Conservation (phyloP, 768 basidiomycete species). For the Pisolithus albus region DNA sequence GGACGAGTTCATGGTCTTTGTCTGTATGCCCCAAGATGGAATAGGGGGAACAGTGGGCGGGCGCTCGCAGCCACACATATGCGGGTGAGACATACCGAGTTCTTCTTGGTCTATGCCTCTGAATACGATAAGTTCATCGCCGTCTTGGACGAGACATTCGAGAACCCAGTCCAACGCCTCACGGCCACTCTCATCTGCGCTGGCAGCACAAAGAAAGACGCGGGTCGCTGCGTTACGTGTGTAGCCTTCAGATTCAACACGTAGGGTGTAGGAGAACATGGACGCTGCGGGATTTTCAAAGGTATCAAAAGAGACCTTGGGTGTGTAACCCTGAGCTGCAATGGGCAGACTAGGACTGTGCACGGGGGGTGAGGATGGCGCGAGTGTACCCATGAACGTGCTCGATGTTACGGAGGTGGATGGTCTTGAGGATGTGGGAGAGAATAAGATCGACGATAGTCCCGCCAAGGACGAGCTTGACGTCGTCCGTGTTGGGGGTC, state of each 20-base stretch:
- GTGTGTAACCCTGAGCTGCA: constrained; percentile 29
- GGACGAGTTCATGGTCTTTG: constrained; percentile 67
- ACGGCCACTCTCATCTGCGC: constrained; percentile 79
- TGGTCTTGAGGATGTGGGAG: constrained; percentile 6
- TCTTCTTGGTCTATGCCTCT: constrained; percentile 87
- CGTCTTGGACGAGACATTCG: constrained; percentile 75
- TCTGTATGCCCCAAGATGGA: constrained; percentile 32
- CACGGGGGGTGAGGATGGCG: constrained; percentile 7
- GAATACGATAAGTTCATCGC: constrained; percentile 90
- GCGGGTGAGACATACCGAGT: constrained; percentile 43
- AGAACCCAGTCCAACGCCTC: constrained; percentile 93
- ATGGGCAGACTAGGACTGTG: constrained; percentile 12
- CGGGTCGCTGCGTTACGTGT: constrained; percentile 67
- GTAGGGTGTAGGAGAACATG: constrained; percentile 86
- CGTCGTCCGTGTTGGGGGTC: constrained; percentile 7
- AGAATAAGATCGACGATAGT: constrained; percentile 14
- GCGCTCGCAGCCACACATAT: not conserved
- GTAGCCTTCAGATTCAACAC: constrained; percentile 81
- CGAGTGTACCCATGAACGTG: constrained; percentile 13
- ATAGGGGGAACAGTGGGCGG: not conserved
- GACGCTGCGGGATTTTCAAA: constrained; percentile 74
- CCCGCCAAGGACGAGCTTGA: constrained; percentile 14
- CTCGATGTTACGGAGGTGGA: constrained; percentile 13
- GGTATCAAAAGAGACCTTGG: constrained; percentile 74
- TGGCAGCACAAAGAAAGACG: constrained; percentile 85